phyloP scores from a whole-genome alignment of 2,329 filamentous ascomycete species.

The Cadophora malorum region DNA sequence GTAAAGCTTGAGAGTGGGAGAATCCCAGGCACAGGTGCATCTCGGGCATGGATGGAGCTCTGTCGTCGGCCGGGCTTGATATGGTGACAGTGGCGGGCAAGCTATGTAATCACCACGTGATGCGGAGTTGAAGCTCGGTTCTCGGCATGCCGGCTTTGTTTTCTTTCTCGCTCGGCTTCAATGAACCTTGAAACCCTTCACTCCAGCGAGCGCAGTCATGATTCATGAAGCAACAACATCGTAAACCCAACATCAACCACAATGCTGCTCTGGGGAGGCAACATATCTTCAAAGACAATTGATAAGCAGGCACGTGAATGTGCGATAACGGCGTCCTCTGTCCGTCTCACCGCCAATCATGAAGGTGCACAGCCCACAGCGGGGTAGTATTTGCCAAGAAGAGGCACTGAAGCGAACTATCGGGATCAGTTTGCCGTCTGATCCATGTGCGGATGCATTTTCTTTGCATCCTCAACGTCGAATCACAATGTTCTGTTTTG shows the following conservation, averaged over 20 bases:
- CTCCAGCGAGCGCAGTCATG: background rate
- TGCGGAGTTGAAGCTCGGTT: background rate
- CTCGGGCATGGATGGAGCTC: conserved; percentile 6
- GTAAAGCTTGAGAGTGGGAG: conserved; percentile 24
- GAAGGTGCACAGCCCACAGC: background rate
- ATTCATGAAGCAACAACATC: background rate
- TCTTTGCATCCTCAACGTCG: conserved; percentile 8
- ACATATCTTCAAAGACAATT: background rate
- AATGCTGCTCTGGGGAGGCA: background rate
- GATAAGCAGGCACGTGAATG: conserved; percentile 22
- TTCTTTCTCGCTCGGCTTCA: background rate
- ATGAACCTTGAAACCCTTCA: background rate
- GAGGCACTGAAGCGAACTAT: conserved; percentile 13
- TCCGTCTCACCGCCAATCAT: conserved; percentile 18
- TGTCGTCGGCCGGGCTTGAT: conserved; percentile 8
- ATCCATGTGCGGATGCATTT: conserved; percentile 17
- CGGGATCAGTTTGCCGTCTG: conserved; percentile 21
- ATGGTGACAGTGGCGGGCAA: background rate
- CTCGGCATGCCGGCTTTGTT: background rate
- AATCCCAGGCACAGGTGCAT: background rate
- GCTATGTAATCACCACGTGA: conserved; percentile 18
- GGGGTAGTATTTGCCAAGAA: conserved; percentile 21
- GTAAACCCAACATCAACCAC: background rate
- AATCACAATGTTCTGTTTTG: conserved; percentile 13
- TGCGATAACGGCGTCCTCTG: conserved; percentile 21